Evolutionary conservation across 345 rosid genomes (phyloP).

Genomic region (Brassica cretica): DNA sequence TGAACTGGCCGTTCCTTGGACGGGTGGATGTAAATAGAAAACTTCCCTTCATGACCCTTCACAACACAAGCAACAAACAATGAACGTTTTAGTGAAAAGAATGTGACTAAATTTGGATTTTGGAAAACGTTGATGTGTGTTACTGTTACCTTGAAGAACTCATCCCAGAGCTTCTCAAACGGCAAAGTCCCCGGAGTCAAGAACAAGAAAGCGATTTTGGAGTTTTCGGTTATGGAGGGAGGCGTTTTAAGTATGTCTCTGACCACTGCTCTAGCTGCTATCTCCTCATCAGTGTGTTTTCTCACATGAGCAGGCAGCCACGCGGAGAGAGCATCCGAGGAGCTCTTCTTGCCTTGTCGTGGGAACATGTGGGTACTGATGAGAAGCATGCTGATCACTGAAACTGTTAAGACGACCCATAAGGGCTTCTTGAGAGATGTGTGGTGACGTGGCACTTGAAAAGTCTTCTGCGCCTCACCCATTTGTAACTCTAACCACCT

Average conservation of each 20-base stretch:
- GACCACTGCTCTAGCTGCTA: conserved; percentile 67
- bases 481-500: conserved; percentile 41
- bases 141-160: conserved; percentile 61
- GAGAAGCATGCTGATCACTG: conserved; percentile 74
- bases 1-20: conserved; percentile 76
- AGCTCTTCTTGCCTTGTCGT: conserved; percentile 49
- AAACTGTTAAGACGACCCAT: conserved; percentile 78
- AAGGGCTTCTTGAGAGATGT: conserved; percentile 73
- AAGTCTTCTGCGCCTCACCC: conserved; percentile 62
- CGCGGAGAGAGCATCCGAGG: conserved; percentile 45
- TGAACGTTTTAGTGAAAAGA: background rate
- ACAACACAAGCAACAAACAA: background rate
- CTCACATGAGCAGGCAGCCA: conserved; percentile 96
- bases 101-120: background rate
- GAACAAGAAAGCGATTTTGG: conserved; percentile 95
- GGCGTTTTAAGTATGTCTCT: conserved; percentile 69
- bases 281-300: conserved; percentile 75
- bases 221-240: conserved; percentile 46
- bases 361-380: conserved; percentile 76
- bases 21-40: conserved; percentile 78
- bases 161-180: conserved; percentile 95
- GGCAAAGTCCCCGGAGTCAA: conserved; percentile 85
- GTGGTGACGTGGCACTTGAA: conserved; percentile 66
- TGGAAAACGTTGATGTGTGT: background rate
- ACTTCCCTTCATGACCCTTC: conserved; percentile 83